These are phyloP conservation scores for Rubroboletus satanas DNA, from an alignment of 768 basidiomycete species.

Conservation along the genomic window DNA sequence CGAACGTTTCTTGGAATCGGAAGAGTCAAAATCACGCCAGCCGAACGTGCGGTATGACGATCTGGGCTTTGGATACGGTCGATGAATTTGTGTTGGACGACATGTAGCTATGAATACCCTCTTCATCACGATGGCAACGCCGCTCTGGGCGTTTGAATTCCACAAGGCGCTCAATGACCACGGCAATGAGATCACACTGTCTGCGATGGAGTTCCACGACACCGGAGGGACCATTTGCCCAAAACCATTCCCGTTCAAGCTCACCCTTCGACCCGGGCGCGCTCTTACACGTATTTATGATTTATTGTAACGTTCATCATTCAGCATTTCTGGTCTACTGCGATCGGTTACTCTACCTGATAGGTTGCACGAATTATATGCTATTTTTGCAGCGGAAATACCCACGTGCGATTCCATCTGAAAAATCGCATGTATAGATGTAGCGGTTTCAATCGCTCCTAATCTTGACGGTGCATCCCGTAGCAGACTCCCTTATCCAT, in stretches of 20 bases:
- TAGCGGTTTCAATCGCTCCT: background rate
- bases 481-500: background rate
- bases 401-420: background rate
- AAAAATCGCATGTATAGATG: background rate
- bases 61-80: conserved; percentile 12
- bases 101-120: conserved; percentile 6
- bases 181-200: conserved; percentile 6
- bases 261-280: background rate
- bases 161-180: conserved; percentile 2
- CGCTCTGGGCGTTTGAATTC: conserved; percentile 8
- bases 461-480: background rate
- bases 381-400: background rate
- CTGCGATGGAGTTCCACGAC: conserved; percentile 6
- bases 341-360: background rate
- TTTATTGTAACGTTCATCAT: background rate
- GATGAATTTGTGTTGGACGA: conserved; percentile 9
- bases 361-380: no score
- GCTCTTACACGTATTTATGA: background rate
- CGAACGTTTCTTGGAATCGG: conserved; percentile 9
- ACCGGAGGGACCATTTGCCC: conserved; percentile 4
- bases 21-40: background rate
- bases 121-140: conserved; percentile 8
- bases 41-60: conserved; percentile 9
- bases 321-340: no score
- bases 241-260: conserved; percentile 6